Base-by-base conservation (phyloP, 2,329 filamentous ascomycete species). In the Fusarium burgessii region DNA sequence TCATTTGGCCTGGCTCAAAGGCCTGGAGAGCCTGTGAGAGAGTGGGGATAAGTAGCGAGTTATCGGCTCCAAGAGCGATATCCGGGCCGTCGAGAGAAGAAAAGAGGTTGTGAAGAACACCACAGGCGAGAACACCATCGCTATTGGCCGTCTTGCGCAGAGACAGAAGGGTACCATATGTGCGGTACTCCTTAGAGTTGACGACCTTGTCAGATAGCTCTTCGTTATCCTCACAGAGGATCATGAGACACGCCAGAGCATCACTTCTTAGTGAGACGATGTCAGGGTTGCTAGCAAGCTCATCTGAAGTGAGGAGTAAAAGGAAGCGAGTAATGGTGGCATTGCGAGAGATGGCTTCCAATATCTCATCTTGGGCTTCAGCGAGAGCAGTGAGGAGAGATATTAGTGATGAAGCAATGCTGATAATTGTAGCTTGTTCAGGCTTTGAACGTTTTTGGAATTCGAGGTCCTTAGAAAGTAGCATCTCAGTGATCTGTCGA, bases 81-180 rank as follows among this genome's bases (percentile, higher is more conserved):
- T 74, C 74, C n/a, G 77, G 68, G 7, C 63, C 71, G 6, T 76
- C 65, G 1, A 82, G 82, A 6, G 84, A 81, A 10, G 84, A 79
- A 75, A 89, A 91, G 38, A 91, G 78, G 68, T 91, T 91, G 77
- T 92, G 90, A 15, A 92, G 82, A 25, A 90, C 83, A 17, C 87
- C 87, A 54, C 89, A 91, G 11, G 89, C 85, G 12, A 90, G 79
- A 36, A 90, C 84, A 3, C 85, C 86, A 61, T 84, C 84, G 20
- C 85, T 79, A 33, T 81, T 85, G 36, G 80, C 80, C n/a, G 82
- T 78, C 23, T 84, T 81, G 64, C 84, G 86, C 47, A 90, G 79
- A 23, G 82, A 76, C 33, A 85, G 75, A 32, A 92, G 80, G 7
- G 82, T 78, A 18, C 86, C 83, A 65, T 89, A 86, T 74, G 84